Base-by-base conservation (phyloP, 2,329 filamentous ascomycete species). In the Chalara sp. region DNA sequence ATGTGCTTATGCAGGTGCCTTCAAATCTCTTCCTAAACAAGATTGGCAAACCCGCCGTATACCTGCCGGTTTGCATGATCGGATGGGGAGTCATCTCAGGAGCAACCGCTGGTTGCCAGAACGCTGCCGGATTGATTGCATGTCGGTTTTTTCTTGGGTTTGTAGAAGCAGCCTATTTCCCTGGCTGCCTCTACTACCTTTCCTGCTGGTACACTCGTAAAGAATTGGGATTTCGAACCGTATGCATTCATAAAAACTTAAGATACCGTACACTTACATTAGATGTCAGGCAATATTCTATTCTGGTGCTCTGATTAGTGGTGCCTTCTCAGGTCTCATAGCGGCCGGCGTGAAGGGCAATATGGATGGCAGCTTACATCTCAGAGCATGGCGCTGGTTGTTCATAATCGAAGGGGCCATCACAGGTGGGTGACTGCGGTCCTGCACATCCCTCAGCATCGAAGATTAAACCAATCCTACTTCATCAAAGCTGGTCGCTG, bases 321-420 rank as follows among this genome's bases (percentile, higher is more conserved):
- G 84, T 5, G 85, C 86, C 1, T 89, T 89, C 60, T 86, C 83
- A 0, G 85, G 83, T 2, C 66, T 84, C 6, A 78, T 84, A 37
- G 75, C 79, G 1, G 79, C 79, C 0, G 81, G 84, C 6, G 86
- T 90, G 49, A 81, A 79, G 0, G 70, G 72, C n/a, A 79, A 83
- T 46, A 77, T 90, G 72, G 74, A 85, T 53, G 74, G 78, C 2
- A 67, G 67, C 0, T 68, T 67, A 6, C 83, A 83, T 0, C 68
- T 83, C 3, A 67, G 72, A 2, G 81, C 81, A 4, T 89, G 76
- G 84, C 72, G 81, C 10, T 84, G 78, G 78, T 69, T 86, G 0
- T 87, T 87, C 67, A 81, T 89, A 49, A 81, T 88, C 39, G 84
- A 89, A 64, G 85, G 85, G 29, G 71, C 74, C 12, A 74, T 84